Conservation (phyloP, 2,329 filamentous ascomycete species). For the Seiridium unicorne region DNA sequence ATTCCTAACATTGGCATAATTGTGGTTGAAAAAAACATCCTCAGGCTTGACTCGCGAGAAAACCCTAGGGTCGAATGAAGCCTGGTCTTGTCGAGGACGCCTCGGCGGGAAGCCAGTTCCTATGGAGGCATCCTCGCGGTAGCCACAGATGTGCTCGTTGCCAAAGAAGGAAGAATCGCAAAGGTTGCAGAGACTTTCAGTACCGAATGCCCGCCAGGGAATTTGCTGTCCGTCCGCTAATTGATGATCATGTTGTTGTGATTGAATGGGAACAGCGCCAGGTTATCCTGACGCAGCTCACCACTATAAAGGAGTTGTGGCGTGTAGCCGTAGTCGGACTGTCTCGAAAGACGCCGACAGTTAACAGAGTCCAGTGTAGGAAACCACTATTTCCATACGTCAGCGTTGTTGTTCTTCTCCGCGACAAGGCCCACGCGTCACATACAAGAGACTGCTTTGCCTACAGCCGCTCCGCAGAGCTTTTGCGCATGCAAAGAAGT, state of each 20-base stretch:
- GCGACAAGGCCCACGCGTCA: too few species aligned
- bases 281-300: neutral
- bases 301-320: neutral
- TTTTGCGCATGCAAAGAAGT: too few species aligned
- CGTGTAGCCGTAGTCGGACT: too few species aligned
- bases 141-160: neutral
- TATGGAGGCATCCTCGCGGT: neutral
- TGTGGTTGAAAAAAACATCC: neutral
- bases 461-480: too few species aligned
- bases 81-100: neutral
- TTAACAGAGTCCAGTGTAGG: too few species aligned
- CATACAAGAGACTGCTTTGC: too few species aligned
- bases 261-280: neutral
- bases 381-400: too few species aligned
- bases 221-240: neutral
- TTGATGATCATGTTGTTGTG: conserved; percentile 2
- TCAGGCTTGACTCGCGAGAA: neutral
- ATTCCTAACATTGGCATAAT: neutral
- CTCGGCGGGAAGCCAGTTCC: neutral
- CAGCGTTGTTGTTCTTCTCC: too few species aligned
- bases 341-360: too few species aligned
- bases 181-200: neutral
- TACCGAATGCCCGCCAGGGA: neutral
- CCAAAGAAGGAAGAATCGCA: neutral
- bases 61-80: neutral